These are phyloP conservation scores for Litchi chinensis DNA, from an alignment of 345 rosid species.

Conservation along the genomic window DNA sequence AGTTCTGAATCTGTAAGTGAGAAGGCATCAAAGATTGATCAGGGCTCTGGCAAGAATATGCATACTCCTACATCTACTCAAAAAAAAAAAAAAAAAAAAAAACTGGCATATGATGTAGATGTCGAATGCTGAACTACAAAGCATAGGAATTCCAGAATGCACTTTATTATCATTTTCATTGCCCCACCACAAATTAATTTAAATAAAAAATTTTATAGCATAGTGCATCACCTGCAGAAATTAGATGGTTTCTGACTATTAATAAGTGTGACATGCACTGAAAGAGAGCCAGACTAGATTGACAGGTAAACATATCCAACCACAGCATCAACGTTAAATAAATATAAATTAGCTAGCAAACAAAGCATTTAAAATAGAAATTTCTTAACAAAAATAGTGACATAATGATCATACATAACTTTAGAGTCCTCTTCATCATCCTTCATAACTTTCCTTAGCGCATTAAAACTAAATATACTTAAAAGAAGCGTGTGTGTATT, in stretches of 20 bases:
- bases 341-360: not conserved
- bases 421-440: constrained; percentile 6
- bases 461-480: not conserved
- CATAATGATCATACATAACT: not conserved
- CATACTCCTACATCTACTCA: not conserved
- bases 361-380: not conserved
- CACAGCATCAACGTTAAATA: not conserved
- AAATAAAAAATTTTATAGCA: not conserved
- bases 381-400: not conserved
- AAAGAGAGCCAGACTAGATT: not conserved
- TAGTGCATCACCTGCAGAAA: not conserved
- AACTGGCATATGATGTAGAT: not conserved
- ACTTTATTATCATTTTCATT: not conserved
- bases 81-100: not conserved
- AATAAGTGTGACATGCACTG: not conserved
- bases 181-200: not conserved
- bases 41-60: not conserved
- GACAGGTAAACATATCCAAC: not conserved
- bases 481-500: not conserved
- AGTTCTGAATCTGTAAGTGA: constrained; percentile 61
- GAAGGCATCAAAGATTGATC: constrained; percentile 22
- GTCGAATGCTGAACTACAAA: constrained; percentile 5
- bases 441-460: constrained; percentile 4
- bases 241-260: not conserved
- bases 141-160: constrained; percentile 1